Evolutionary conservation across 2,329 filamentous ascomycete genomes (phyloP).

Genomic region (Fonsecaea pugnacius): DNA sequence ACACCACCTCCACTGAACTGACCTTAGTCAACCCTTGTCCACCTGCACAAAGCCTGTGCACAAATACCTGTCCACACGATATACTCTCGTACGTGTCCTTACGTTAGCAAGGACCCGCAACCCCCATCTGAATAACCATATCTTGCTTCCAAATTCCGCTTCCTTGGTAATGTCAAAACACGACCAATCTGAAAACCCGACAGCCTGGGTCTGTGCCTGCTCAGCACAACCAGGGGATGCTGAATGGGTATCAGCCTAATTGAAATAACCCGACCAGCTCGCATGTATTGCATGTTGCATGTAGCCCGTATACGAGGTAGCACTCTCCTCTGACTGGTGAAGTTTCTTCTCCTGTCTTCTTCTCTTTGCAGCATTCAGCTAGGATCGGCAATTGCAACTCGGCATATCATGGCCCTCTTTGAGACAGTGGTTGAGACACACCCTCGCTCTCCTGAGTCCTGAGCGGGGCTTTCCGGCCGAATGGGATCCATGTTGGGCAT

Average conservation of each 20-base stretch:
- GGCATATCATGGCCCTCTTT: background rate
- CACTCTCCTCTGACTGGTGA: slow-evolving; percentile 11
- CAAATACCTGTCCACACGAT: background rate
- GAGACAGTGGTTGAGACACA: background rate
- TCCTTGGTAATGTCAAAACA: background rate
- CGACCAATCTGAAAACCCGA: slow-evolving; percentile 2
- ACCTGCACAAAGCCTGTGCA: background rate
- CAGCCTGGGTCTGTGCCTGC: background rate
- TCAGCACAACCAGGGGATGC: slow-evolving; percentile 9
- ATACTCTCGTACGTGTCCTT: slow-evolving; percentile 6
- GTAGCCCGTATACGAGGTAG: slow-evolving; percentile 8
- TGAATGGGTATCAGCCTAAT: slow-evolving; percentile 17
- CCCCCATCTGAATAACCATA: background rate
- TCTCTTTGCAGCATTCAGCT: slow-evolving; percentile 9
- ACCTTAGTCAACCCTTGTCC: slow-evolving; percentile 13
- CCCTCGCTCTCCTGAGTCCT: background rate
- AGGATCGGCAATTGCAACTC: slow-evolving; percentile 14
- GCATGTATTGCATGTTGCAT: slow-evolving; percentile 14
- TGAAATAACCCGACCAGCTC: slow-evolving; percentile 14
- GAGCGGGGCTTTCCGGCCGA: slow-evolving; percentile 7
- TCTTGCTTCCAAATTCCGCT: slow-evolving; percentile 5
- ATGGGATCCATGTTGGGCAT: slow-evolving; percentile 7
- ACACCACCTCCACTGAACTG: background rate
- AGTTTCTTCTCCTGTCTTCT: slow-evolving; percentile 8
- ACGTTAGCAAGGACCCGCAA: slow-evolving; percentile 12